Conservation (phyloP, 768 basidiomycete species). For the Chiua virens region DNA sequence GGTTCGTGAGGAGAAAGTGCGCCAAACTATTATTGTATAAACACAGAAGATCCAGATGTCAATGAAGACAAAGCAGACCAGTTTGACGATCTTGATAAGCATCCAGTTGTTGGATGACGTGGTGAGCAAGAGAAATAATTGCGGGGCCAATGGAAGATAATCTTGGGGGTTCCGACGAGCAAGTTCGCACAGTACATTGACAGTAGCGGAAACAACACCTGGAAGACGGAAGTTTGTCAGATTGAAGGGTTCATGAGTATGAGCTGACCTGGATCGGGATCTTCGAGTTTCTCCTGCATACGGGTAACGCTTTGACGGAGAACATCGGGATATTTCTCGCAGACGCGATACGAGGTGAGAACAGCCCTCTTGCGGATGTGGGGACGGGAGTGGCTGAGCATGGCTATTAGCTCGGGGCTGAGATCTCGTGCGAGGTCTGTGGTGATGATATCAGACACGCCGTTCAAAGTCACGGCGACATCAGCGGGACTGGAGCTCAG, state of each 20-base stretch:
- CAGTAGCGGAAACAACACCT: conserved; percentile 93
- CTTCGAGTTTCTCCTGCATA: conserved; percentile 78
- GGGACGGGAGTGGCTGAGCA: conserved; percentile 87
- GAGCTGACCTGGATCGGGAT: conserved; percentile 62
- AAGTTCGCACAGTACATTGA: conserved; percentile 93
- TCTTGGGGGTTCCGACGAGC: conserved; percentile 76
- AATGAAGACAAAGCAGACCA: conserved; percentile 53
- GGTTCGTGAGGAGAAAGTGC: conserved; percentile 89
- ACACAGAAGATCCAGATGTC: not conserved
- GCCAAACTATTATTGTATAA: conserved; percentile 67
- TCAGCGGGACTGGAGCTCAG: conserved; percentile 75
- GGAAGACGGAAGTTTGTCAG: not conserved
- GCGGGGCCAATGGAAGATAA: conserved; percentile 86
- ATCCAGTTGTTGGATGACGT: conserved; percentile 99
- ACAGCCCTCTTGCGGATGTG: conserved; percentile 90
- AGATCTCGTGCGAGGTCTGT: conserved; percentile 91
- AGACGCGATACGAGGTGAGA: conserved; percentile 76
- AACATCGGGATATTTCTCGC: conserved; percentile 82
- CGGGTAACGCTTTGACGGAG: conserved; percentile 62
- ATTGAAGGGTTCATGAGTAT: not conserved
- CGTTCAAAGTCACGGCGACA: conserved; percentile 73
- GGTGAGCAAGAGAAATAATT: conserved; percentile 89
- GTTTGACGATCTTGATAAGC: conserved; percentile 97
- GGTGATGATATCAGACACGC: conserved; percentile 82
- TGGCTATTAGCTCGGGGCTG: conserved; percentile 76